These are phyloP conservation scores for Sclerotinia nivalis DNA, from an alignment of 2,329 filamentous ascomycete genomes.

Conservation along the genomic window DNA sequence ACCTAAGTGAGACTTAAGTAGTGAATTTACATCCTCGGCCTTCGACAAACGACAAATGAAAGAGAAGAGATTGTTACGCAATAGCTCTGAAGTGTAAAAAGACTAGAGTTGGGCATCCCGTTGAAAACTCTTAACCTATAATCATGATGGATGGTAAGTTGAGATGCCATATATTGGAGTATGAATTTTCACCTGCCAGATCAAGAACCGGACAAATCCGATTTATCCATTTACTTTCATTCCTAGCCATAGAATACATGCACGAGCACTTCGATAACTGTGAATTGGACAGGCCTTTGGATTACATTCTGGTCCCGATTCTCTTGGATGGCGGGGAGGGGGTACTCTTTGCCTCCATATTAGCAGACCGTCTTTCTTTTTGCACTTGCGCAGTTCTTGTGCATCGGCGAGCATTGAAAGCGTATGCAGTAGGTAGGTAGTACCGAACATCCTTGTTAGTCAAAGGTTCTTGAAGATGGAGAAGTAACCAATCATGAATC, in stretches of 20 bases:
- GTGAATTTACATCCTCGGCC: background rate
- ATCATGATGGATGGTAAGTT: constrained; percentile 6
- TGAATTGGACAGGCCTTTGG: background rate
- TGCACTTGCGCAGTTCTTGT: background rate
- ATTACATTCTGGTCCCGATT: background rate
- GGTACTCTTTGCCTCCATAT: background rate
- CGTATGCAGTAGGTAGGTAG: background rate
- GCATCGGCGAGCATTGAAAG: background rate
- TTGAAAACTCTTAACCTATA: background rate
- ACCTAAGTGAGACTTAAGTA: background rate
- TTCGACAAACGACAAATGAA: background rate
- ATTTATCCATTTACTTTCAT: constrained; percentile 28
- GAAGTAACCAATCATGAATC: background rate
- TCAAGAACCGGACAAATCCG: constrained; percentile 16
- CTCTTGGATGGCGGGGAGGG: background rate
- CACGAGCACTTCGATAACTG: constrained; percentile 27
- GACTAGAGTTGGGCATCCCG: too few species aligned
- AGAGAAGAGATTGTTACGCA: background rate
- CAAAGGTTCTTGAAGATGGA: background rate
- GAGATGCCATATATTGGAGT: background rate
- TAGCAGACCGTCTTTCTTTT: background rate
- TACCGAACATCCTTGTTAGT: background rate
- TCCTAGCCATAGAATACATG: constrained; percentile 31
- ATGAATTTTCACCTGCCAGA: constrained; percentile 4
- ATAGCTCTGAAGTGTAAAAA: background rate